Percentiles rank a stretch among this genome's conserved stretches.
phyloP scores from a whole-genome alignment of 2,329 filamentous ascomycete species.

The Clonostachys chloroleuca region DNA sequence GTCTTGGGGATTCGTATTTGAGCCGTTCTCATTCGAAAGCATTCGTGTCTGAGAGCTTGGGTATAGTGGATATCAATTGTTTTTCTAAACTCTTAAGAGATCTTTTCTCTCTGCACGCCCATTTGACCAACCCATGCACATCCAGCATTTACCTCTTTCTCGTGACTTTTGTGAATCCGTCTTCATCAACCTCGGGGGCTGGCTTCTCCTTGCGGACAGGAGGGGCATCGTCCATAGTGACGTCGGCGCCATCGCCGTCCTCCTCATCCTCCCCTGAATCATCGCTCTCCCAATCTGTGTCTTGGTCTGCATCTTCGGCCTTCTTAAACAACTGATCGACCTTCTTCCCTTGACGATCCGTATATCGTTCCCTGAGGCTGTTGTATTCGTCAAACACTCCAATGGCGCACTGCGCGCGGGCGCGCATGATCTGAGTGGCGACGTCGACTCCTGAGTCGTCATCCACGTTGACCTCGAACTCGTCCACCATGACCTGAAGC shows the following conservation, averaged over 20 bases:
- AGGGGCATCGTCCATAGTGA: constrained; percentile 68
- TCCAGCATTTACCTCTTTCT: constrained; percentile 51
- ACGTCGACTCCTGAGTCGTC: constrained; percentile 79
- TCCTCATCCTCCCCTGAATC: constrained; percentile 57
- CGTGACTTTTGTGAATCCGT: constrained; percentile 75
- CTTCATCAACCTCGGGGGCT: constrained; percentile 71
- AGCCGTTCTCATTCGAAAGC: not conserved
- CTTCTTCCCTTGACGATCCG: constrained; percentile 55
- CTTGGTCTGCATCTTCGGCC: constrained; percentile 49
- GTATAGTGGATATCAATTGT: not conserved
- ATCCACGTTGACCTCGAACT: constrained; percentile 90
- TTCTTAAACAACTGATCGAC: constrained; percentile 49
- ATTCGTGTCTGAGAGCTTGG: not conserved
- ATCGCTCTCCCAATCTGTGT: constrained; percentile 57
- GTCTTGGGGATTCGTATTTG: not conserved
- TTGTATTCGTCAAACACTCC: constrained; percentile 65
- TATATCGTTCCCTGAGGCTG: constrained; percentile 58
- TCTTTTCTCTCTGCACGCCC: not conserved
- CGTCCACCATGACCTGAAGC: constrained; percentile 88
- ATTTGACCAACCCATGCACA: not conserved
- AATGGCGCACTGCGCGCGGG: constrained; percentile 59
- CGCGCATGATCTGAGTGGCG: constrained; percentile 65
- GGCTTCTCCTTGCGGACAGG: constrained; percentile 53
- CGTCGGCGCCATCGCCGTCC: constrained; percentile 50
- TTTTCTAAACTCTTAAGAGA: not conserved